These are phyloP conservation scores for Avicennia marina DNA, from an alignment of 257 asterid species.

Conservation along the genomic window DNA sequence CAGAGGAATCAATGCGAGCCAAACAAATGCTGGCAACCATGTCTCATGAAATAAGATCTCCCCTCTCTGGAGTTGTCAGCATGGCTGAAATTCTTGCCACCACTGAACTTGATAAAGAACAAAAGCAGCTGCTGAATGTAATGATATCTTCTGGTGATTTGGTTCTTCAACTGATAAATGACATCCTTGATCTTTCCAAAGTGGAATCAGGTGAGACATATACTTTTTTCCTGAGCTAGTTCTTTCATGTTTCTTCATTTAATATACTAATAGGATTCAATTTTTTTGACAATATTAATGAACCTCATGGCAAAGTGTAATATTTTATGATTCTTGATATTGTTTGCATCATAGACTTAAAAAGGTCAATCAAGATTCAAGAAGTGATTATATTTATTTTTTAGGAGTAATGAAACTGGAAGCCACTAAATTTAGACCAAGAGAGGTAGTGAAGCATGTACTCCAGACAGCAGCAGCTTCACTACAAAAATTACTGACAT, in stretches of 20 bases:
- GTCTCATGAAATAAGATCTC: slow-evolving; percentile 97
- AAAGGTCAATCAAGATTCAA: too few species aligned
- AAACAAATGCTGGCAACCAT: slow-evolving; percentile 95
- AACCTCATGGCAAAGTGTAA: too few species aligned
- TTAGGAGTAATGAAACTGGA: slow-evolving; percentile 90
- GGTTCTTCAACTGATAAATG: slow-evolving; percentile 72
- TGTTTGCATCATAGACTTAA: too few species aligned
- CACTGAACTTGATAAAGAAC: slow-evolving; percentile 75
- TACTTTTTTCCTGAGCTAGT: background rate
- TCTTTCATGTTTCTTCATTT: too few species aligned
- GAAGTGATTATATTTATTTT: background rate
- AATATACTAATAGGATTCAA: too few species aligned
- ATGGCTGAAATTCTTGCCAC: slow-evolving; percentile 86
- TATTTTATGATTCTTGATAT: too few species aligned
- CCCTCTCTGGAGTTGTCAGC: slow-evolving; percentile 89
- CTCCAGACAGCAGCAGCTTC: slow-evolving; percentile 95
- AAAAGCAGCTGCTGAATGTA: slow-evolving; percentile 50
- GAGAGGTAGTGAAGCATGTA: slow-evolving; percentile 92
- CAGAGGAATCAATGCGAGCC: slow-evolving; percentile 97
- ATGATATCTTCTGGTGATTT: slow-evolving; percentile 47
- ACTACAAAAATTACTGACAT: slow-evolving; percentile 59
- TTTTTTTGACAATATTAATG: too few species aligned
- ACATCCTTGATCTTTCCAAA: slow-evolving; percentile 91
- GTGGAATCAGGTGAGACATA: slow-evolving; percentile 43
- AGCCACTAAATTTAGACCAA: slow-evolving; percentile 84